phyloP scores from a whole-genome alignment of 495 filamentous ascomycete species.

The Aspergillus leporis region DNA sequence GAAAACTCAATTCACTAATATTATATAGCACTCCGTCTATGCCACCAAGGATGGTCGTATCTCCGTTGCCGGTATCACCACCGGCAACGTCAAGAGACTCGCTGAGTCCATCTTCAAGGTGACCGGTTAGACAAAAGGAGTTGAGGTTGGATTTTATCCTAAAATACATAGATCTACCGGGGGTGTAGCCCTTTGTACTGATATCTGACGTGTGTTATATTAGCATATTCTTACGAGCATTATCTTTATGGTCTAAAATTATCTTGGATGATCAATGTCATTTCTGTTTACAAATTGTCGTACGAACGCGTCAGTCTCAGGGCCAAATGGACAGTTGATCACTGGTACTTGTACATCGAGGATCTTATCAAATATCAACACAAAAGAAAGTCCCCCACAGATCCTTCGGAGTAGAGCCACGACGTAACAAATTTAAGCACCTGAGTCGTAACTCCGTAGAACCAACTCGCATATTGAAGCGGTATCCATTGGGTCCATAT shows the following conservation, averaged over 20 bases:
- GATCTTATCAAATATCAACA: too few species aligned
- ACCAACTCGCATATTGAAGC: too few species aligned
- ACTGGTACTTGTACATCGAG: too few species aligned
- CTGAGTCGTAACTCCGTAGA: too few species aligned
- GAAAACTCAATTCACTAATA: conserved; percentile 26
- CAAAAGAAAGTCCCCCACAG: too few species aligned
- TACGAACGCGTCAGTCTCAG: background rate
- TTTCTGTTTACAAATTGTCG: background rate
- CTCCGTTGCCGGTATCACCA: conserved; percentile 94
- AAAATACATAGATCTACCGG: conserved; percentile 22
- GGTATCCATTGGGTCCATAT: too few species aligned
- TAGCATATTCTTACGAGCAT: conserved; percentile 23
- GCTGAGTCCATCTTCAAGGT: conserved; percentile 96
- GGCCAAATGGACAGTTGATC: too few species aligned
- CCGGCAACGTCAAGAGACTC: conserved; percentile 86
- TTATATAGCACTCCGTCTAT: conserved; percentile 80
- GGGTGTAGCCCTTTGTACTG: conserved; percentile 21
- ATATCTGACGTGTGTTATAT: conserved; percentile 30
- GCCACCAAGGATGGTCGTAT: conserved; percentile 97
- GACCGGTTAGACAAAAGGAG: conserved; percentile 53
- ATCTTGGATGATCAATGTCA: background rate
- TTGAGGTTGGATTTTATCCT: conserved; percentile 10
- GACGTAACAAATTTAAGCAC: too few species aligned
- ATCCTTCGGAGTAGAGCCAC: too few species aligned
- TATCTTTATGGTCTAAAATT: background rate